A percentile compares a stretch with the other conserved stretches of the same genome.
Evolutionary conservation across 2,329 filamentous ascomycete species (phyloP).

Genomic region (Trichophyton schoenleinii): DNA sequence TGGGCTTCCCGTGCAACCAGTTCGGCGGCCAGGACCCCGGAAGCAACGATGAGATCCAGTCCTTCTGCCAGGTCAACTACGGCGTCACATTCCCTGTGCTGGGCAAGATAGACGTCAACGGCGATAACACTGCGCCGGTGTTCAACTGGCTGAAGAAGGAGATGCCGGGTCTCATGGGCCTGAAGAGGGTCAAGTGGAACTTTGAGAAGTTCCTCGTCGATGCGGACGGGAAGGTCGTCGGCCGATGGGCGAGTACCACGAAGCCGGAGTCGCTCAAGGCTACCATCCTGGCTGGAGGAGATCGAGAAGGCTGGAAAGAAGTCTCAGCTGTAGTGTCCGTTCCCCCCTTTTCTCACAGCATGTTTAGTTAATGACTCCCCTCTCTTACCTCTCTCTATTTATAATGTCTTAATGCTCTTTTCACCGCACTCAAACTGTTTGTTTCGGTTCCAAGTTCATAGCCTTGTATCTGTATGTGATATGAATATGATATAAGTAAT

Average conservation of each 20-base stretch:
- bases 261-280: slow-evolving; percentile 73
- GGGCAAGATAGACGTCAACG: slow-evolving; percentile 90
- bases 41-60: slow-evolving; percentile 64
- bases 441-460: background rate
- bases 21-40: slow-evolving; percentile 86
- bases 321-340: background rate
- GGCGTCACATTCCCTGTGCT: slow-evolving; percentile 85
- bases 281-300: slow-evolving; percentile 61
- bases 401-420: background rate
- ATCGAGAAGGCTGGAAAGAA: slow-evolving; percentile 44
- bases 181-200: slow-evolving; percentile 97
- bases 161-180: slow-evolving; percentile 70
- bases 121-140: slow-evolving; percentile 63
- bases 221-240: slow-evolving; percentile 71
- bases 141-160: slow-evolving; percentile 61
- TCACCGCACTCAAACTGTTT: background rate
- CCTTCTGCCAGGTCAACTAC: slow-evolving; percentile 86
- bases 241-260: slow-evolving; percentile 74
- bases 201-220: slow-evolving; percentile 97
- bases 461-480: background rate
- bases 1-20: slow-evolving; percentile 98
- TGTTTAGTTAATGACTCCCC: background rate
- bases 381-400: too few relatives aligned
- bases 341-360: background rate
- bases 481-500: background rate